A percentile compares a stretch with the other conserved stretches of the same genome.
These are phyloP conservation scores for Salix koriyanagi DNA, from an alignment of 345 rosid genomes.

Conservation along the genomic window DNA sequence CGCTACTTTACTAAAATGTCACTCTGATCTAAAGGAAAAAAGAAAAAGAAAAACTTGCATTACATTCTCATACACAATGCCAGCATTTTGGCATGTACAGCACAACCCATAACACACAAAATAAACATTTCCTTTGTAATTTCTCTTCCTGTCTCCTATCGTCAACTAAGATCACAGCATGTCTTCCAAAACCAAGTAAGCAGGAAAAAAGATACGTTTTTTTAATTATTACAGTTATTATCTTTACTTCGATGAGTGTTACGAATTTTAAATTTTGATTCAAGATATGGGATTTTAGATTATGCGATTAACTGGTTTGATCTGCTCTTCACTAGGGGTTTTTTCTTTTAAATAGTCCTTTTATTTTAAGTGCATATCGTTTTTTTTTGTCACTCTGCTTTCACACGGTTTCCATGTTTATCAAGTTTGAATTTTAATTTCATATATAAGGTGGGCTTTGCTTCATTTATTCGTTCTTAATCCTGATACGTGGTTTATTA, in stretches of 20 bases:
- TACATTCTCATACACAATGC: slow-evolving; percentile 28
- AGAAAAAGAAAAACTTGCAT: not conserved
- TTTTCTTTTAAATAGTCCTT: not conserved
- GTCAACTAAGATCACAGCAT: slow-evolving; percentile 18
- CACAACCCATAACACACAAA: not conserved
- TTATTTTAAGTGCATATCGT: not conserved
- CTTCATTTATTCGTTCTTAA: slow-evolving; percentile 4
- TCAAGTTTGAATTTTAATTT: slow-evolving; percentile 8
- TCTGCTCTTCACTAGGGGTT: slow-evolving; percentile 9
- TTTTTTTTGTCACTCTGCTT: not conserved
- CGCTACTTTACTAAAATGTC: not conserved
- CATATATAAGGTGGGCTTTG: slow-evolving; percentile 11
- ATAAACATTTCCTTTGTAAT: not conserved
- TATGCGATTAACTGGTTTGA: slow-evolving; percentile 7
- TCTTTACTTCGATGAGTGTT: not conserved
- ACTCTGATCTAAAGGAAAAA: slow-evolving; percentile 7
- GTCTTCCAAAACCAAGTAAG: slow-evolving; percentile 68
- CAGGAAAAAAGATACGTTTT: not conserved
- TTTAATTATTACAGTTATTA: slow-evolving; percentile 28
- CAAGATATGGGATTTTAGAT: not conserved
- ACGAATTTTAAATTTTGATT: slow-evolving; percentile 9
- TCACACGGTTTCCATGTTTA: not conserved
- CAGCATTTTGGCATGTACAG: slow-evolving; percentile 25
- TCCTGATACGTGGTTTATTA: slow-evolving; percentile 1
- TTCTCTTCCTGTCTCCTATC: slow-evolving; percentile 2